Percentiles rank a stretch among this genome's conserved stretches.
Evolutionary conservation across 75 land plant genomes (phyloP).

Genomic region (Pinus tabuliformis): DNA sequence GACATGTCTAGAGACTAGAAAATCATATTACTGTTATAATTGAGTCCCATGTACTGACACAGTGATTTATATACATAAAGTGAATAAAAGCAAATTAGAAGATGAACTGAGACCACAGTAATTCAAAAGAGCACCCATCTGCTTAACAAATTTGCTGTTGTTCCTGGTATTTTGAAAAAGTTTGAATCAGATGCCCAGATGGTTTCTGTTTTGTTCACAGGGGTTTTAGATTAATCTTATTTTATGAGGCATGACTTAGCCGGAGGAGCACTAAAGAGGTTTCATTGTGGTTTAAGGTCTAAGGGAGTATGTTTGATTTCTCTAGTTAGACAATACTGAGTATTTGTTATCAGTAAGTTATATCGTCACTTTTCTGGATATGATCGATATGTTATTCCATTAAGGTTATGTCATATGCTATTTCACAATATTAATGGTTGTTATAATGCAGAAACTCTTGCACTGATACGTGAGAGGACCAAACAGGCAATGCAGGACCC

Average conservation of each 20-base stretch:
- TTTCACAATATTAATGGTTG: background rate
- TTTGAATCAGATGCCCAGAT: background rate
- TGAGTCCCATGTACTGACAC: too few species aligned
- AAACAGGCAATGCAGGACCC: conserved; percentile 2
- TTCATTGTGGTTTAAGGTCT: background rate
- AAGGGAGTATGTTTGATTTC: background rate
- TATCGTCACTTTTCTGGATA: background rate
- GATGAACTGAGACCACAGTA: too few species aligned
- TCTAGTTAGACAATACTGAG: background rate
- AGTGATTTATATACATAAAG: too few species aligned
- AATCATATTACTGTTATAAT: too few species aligned
- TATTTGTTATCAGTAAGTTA: background rate
- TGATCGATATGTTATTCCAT: background rate
- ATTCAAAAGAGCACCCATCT: too few species aligned
- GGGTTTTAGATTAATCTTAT: background rate
- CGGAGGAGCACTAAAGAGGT: too few species aligned
- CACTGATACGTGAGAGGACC: conserved; percentile 3
- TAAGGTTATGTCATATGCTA: background rate
- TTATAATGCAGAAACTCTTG: background rate
- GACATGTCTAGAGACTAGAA: too few species aligned
- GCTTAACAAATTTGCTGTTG: too few species aligned
- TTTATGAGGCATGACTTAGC: background rate
- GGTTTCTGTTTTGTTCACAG: background rate
- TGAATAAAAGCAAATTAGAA: too few species aligned
- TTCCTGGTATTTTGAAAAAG: too few species aligned